A percentile compares a stretch with the other conserved stretches of the same genome.
Conservation (phyloP, 2,329 filamentous ascomycete species). For the Colletotrichum musae region DNA sequence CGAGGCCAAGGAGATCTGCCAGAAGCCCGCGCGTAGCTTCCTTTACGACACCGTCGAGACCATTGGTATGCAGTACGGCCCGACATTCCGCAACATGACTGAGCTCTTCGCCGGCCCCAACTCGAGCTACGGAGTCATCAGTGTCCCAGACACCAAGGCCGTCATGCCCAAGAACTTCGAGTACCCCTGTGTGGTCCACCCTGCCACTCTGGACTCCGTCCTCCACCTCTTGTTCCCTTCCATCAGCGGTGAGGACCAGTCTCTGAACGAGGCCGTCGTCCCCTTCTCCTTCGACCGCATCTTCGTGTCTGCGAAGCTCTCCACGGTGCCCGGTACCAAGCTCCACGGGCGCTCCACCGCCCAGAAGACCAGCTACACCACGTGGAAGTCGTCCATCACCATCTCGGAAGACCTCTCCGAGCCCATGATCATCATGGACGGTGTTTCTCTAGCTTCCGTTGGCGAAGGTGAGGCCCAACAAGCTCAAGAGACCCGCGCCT, state of each 20-base stretch:
- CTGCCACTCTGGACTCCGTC: conserved; percentile 38
- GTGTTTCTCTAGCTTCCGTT: conserved; percentile 31
- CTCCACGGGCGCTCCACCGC: conserved; percentile 31
- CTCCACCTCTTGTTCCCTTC: conserved; percentile 40
- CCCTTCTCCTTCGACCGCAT: conserved; percentile 36
- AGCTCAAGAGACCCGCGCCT: conserved; percentile 29
- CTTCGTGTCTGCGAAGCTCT: conserved; percentile 33
- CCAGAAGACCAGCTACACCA: conserved; percentile 38
- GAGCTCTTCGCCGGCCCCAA: conserved; percentile 19
- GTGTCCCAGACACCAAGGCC: conserved; percentile 34
- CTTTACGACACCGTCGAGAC: conserved; percentile 41
- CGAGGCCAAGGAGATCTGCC: conserved; percentile 27
- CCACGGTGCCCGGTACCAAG: conserved; percentile 24
- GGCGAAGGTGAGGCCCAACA: conserved; percentile 23
- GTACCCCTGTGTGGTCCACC: conserved; percentile 36
- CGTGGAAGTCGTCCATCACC: conserved; percentile 34
- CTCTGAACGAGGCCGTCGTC: conserved; percentile 30
- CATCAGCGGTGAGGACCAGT: conserved; percentile 33
- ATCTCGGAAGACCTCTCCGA: conserved; percentile 31
- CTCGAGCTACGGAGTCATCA: conserved; percentile 24
- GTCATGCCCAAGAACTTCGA: conserved; percentile 40
- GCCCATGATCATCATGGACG: conserved; percentile 33
- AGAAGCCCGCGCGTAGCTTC: conserved; percentile 31
- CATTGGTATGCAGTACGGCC: conserved; percentile 42
- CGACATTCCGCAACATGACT: conserved; percentile 41